A percentile compares a stretch with the other conserved stretches of the same genome.
phyloP scores from a whole-genome alignment of 768 basidiomycete species.

The Galerina sulciceps region DNA sequence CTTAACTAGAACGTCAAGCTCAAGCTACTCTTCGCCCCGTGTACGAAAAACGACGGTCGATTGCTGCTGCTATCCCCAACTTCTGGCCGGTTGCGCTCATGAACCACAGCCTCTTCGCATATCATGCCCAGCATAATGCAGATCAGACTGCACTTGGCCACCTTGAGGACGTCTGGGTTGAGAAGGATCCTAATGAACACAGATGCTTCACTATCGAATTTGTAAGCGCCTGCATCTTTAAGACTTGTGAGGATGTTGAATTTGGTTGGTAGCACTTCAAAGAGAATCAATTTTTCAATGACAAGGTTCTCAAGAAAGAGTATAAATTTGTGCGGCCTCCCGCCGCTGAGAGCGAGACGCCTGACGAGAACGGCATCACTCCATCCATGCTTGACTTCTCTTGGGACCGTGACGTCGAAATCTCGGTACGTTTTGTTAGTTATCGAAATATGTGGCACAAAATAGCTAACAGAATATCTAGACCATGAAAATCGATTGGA shows the following conservation, averaged over 20 bases:
- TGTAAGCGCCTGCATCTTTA: slow-evolving; percentile 53
- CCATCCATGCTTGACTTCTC: slow-evolving; percentile 79
- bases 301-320: slow-evolving; percentile 80
- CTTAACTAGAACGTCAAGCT: slow-evolving; percentile 62
- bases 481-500: slow-evolving; percentile 80
- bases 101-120: slow-evolving; percentile 66
- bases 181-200: slow-evolving; percentile 72
- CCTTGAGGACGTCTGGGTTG: slow-evolving; percentile 86
- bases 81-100: slow-evolving; percentile 89
- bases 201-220: slow-evolving; percentile 88
- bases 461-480: slow-evolving; percentile 25
- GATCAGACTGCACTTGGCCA: slow-evolving; percentile 85
- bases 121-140: slow-evolving; percentile 70
- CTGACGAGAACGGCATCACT: slow-evolving; percentile 78
- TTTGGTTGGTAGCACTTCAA: slow-evolving; percentile 68
- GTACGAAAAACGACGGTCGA: slow-evolving; percentile 72
- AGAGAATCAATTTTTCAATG: slow-evolving; percentile 82
- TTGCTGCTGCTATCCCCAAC: slow-evolving; percentile 68
- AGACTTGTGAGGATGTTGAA: not conserved
- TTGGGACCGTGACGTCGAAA: slow-evolving; percentile 75
- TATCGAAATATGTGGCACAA: not conserved
- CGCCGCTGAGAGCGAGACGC: slow-evolving; percentile 54
- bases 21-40: slow-evolving; percentile 60
- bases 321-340: slow-evolving; percentile 71
- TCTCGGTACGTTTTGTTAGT: slow-evolving; percentile 52